A percentile compares a stretch with the other conserved stretches of the same genome.
These are phyloP conservation scores for Camelina laxa DNA, from an alignment of 345 rosid genomes.

Conservation along the genomic window DNA sequence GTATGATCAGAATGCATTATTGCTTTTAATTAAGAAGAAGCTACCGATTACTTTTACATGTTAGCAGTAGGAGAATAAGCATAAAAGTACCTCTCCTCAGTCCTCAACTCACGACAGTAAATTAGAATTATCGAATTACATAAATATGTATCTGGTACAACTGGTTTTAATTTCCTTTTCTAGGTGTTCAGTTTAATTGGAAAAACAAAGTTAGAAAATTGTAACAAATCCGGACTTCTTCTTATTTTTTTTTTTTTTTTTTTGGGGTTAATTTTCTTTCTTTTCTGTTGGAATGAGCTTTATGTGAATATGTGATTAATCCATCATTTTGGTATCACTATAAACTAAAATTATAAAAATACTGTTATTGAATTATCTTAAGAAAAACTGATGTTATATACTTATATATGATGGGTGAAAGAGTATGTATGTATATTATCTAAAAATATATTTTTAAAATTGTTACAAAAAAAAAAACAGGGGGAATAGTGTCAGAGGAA, in stretches of 20 bases:
- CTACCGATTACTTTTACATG: slow-evolving; percentile 27
- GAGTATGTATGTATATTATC: background rate
- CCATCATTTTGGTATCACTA: background rate
- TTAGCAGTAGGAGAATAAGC: slow-evolving; percentile 22
- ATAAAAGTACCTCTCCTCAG: background rate
- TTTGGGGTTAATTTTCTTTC: background rate
- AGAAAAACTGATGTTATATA: background rate
- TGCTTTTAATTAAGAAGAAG: slow-evolving; percentile 22
- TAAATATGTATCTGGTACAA: background rate
- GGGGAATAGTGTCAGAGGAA: slow-evolving; percentile 19
- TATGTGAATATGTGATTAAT: background rate
- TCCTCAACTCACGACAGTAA: background rate
- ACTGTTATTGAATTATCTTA: no score
- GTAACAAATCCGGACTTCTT: background rate
- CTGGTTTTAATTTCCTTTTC: background rate
- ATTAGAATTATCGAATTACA: background rate
- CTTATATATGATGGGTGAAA: background rate
- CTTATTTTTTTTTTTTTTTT: no score
- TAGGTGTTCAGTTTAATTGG: background rate
- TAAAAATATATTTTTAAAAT: no score
- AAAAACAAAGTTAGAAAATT: background rate
- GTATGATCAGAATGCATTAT: slow-evolving; percentile 27
- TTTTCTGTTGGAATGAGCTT: background rate
- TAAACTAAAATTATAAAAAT: no score
- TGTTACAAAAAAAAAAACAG: background rate